Percentiles rank a stretch among this genome's conserved stretches.
phyloP scores from a whole-genome alignment of 176 grass and related monocot species.

The Paspalum notatum region DNA sequence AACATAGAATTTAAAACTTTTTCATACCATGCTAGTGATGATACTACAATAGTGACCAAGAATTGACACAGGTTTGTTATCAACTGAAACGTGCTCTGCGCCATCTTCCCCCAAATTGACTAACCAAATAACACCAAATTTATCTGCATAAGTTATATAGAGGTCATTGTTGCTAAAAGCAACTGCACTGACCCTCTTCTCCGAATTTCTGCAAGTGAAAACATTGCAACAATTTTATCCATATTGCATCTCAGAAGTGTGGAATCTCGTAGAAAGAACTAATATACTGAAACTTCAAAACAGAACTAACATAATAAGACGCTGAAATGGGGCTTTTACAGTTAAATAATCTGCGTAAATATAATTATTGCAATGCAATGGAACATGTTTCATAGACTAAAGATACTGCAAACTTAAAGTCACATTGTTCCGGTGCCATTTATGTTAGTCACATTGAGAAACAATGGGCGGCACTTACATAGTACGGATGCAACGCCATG shows the following conservation, averaged over 20 bases:
- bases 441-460: background rate
- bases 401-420: background rate
- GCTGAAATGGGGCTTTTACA: background rate
- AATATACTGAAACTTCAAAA: background rate
- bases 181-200: constrained; percentile 88
- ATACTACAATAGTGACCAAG: constrained; percentile 97
- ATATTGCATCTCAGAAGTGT: background rate
- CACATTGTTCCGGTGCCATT: background rate
- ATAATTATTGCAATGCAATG: background rate
- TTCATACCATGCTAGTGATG: constrained; percentile 85
- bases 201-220: constrained; percentile 63
- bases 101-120: constrained; percentile 42
- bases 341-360: background rate
- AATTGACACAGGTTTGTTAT: constrained; percentile 68
- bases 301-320: background rate
- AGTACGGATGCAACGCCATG: constrained; percentile 66
- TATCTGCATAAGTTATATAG: constrained; percentile 84
- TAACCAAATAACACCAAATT: constrained; percentile 90
- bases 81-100: constrained; percentile 38
- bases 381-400: background rate
- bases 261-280: background rate
- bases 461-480: constrained; percentile 50
- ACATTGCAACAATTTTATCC: constrained; percentile 26
- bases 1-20: background rate
- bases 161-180: constrained; percentile 60